Base-by-base conservation (phyloP, 116 monocot genomes). In the Trichopus zeylanicus region DNA sequence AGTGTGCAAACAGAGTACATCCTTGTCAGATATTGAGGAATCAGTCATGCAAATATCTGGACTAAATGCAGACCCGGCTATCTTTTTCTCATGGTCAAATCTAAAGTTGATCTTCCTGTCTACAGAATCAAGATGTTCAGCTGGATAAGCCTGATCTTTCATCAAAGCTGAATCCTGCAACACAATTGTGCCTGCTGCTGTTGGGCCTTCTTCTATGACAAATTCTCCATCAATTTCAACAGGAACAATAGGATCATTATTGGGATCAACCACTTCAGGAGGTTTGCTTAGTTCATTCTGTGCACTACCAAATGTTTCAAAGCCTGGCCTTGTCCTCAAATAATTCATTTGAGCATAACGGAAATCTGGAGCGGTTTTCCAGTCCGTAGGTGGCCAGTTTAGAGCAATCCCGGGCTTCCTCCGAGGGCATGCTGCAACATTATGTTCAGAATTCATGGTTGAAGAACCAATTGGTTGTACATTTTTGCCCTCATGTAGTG, bases 281-380 rank as follows among this genome's bases (percentile, higher is more conserved):
- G 31, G 24, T 29, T 46, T 72, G 31, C 30, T 53, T 15, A 35
- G 31, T 23, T 64, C 64, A 28, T 3, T 46, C 9, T 29, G 23
- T 23, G 42, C 26, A 52, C 42, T 22, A 46, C 19, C 26, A 51
- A 61, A 55, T 31, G 72, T 48, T 9, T 49, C 16, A 26, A 46
- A 19, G 3, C n/a, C 51, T 35, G 65, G 55, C 10, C 4, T 27
- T 18, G 26, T 60, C 27, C 38, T 29, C 20, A 70, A 54, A 64
- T 70, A 47, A 48, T 56, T 66, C 11, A 27, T 58, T 35, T 19
- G 61, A 57, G 59, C 22, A 66, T 32, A 60, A 49, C 54, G 32
- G 29, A 78, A 61, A 65, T 60, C 83, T 15, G 86, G 83, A 7
- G 81, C 91, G 66, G 66, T 81, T 73, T 67, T 86, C 91, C 86